Base-by-base conservation (phyloP, 345 rosid genomes). In the Eutrema yunnanense region DNA sequence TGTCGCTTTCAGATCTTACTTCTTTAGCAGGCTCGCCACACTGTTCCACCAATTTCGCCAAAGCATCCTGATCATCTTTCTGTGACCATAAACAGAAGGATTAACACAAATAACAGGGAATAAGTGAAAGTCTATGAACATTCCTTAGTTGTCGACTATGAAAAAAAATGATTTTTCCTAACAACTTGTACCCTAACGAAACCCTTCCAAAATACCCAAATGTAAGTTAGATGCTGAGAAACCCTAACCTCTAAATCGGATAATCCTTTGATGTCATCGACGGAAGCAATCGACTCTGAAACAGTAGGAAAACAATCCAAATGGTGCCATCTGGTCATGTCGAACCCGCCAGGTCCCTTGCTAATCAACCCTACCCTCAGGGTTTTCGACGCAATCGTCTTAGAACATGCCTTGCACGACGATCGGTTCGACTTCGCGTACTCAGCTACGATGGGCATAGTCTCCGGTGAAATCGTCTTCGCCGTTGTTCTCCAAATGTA, bases 381-480 rank as follows among this genome's bases (percentile, higher is more conserved):
- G 29, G 84, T 62, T 73, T 87, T 82, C 62, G 80, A 76, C 0
- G 83, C 67, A 0, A 93, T 93, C 8, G 77, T 34, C 51, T 82
- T 68, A 42, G 87, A 87, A 61, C 98, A 93, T 32, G 69, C 82
- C 80, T 88, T 90, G 82, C 97, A 93, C 6, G 86, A 72, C 13
- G 98, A 93, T 19, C 97, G 82, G 54, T 71, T 85, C 58, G 97
- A 93, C 72, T 88, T 93, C 40, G 98, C 93, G 65, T 93, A 90
- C 83, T 90, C 98, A 1, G 88, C 90, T 13, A 84, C 73, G 62
- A 88, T 66, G 49, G 74, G 66, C 81, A 78, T 78, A 12, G 19
- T 36, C 38, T 54, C 77, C 67, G 51, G 34, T 38, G 67, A 14
- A 5, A 29, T 29, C 16, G 19, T 63, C 11, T 8, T 54, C 44